Conservation (phyloP, 1,284 basidiomycete species). For the Leucoagaricus sp. region DNA sequence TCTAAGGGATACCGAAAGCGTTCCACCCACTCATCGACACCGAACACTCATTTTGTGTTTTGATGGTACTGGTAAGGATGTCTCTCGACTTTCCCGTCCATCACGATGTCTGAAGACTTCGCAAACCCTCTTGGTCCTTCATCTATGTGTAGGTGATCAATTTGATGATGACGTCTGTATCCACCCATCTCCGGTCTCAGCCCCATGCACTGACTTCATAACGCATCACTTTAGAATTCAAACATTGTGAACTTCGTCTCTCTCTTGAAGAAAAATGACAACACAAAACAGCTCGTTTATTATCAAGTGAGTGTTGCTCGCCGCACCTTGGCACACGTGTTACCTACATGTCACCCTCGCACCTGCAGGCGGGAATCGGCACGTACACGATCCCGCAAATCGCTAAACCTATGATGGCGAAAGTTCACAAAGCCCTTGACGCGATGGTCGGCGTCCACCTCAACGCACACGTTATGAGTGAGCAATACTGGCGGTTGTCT, state of each 20-base stretch:
- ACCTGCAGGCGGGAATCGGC: constrained; percentile 53
- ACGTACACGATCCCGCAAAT: constrained; percentile 52
- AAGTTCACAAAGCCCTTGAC: constrained; percentile 29
- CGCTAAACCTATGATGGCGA: constrained; percentile 34
- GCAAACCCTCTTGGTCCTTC: neutral
- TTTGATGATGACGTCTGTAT: constrained; percentile 50
- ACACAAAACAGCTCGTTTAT: constrained; percentile 56
- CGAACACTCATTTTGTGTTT: constrained; percentile 54
- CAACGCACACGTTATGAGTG: constrained; percentile 53
- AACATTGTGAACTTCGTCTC: constrained; percentile 66
- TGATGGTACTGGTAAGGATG: constrained; percentile 44
- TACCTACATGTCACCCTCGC: neutral
- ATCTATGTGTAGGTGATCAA: constrained; percentile 52
- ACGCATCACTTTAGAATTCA: constrained; percentile 59
- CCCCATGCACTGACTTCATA: neutral
- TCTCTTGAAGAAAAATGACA: constrained; percentile 54
- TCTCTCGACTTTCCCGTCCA: neutral
- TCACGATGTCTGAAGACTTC: neutral
- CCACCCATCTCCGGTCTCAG: neutral
- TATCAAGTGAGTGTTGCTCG: constrained; percentile 50
- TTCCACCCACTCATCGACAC: constrained; percentile 16
- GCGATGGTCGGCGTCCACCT: constrained; percentile 44
- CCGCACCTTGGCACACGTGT: neutral
- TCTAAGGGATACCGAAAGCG: constrained; percentile 19
- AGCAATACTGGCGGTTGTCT: neutral